Conservation (phyloP, 176 grass and related monocot genomes). For the Aegilops bicornis region DNA sequence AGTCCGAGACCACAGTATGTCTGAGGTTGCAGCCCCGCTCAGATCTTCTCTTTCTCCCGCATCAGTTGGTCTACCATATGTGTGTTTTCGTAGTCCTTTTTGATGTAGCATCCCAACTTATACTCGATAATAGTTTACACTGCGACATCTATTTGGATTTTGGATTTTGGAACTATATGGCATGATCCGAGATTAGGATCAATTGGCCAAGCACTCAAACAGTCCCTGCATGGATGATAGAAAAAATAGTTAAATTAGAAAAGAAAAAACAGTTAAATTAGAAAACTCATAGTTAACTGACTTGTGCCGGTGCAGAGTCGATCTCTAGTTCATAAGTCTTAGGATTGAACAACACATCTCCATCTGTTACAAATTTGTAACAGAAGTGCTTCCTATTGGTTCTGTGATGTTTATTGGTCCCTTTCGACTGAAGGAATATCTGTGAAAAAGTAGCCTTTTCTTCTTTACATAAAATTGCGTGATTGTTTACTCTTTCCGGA, state of each 20-base stretch:
- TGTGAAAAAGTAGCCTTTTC: not conserved
- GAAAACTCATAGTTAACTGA: not conserved
- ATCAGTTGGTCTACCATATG: not conserved
- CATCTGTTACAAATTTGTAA: not conserved
- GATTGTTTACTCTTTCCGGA: not conserved
- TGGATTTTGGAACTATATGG: not conserved
- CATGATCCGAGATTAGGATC: not conserved
- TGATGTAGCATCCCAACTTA: not conserved
- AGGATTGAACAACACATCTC: not conserved
- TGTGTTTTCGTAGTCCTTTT: not conserved
- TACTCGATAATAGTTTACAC: too few species aligned
- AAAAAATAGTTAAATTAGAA: not conserved
- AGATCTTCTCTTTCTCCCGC: not conserved
- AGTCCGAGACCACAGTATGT: not conserved
- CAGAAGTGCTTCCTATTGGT: not conserved
- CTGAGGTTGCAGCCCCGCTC: too few species aligned
- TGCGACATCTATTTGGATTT: not conserved
- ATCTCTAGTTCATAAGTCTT: not conserved
- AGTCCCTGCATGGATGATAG: not conserved
- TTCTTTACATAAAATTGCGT: not conserved
- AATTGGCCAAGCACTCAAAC: not conserved
- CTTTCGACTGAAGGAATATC: not conserved
- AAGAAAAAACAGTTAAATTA: not conserved
- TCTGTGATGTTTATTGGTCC: not conserved
- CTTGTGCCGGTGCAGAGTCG: not conserved